Evolutionary conservation across 192 early-diverging fungal genomes (phyloP).

Genomic region (Diversispora epigaea): DNA sequence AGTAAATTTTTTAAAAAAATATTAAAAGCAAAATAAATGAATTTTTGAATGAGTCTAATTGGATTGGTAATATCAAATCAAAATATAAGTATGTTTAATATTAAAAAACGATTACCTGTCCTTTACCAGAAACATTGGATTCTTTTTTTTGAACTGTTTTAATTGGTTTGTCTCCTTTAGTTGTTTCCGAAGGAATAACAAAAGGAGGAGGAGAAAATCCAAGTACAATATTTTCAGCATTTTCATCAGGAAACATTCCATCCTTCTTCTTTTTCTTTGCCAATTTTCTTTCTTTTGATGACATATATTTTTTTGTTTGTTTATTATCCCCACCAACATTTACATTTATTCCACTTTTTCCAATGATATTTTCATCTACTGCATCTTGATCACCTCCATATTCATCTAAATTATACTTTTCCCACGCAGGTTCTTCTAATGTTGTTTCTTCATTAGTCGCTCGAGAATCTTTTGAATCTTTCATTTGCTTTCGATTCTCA

Average conservation of each 20-base stretch:
- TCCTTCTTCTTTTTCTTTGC: conserved; percentile 62
- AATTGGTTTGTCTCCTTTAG: conserved; percentile 25
- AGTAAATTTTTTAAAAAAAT: not conserved
- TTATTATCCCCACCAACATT: not conserved
- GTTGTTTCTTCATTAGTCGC: not conserved
- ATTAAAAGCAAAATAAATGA: too few relatives aligned
- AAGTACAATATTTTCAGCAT: not conserved
- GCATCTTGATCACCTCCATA: conserved; percentile 55
- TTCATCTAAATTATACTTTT: conserved; percentile 55
- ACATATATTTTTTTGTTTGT: conserved; percentile 47
- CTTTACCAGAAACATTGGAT: conserved; percentile 33
- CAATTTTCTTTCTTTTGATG: conserved; percentile 84
- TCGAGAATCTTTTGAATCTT: too few relatives aligned
- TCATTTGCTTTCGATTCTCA: too few relatives aligned
- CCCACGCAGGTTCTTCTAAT: conserved; percentile 23
- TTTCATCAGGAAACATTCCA: conserved; percentile 25
- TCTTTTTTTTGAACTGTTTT: conserved; percentile 39
- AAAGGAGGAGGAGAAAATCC: not conserved
- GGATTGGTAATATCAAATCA: not conserved
- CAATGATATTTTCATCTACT: conserved; percentile 29
- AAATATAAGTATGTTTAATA: too few relatives aligned
- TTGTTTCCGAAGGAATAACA: not conserved
- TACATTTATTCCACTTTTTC: conserved; percentile 1
- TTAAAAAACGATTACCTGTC: too few relatives aligned
- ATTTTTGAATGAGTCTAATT: not conserved